A percentile compares a stretch with the other conserved stretches of the same genome.
Evolutionary conservation across 192 early-diverging fungal species (phyloP).

Genomic region (Backusella mclennaniae): DNA sequence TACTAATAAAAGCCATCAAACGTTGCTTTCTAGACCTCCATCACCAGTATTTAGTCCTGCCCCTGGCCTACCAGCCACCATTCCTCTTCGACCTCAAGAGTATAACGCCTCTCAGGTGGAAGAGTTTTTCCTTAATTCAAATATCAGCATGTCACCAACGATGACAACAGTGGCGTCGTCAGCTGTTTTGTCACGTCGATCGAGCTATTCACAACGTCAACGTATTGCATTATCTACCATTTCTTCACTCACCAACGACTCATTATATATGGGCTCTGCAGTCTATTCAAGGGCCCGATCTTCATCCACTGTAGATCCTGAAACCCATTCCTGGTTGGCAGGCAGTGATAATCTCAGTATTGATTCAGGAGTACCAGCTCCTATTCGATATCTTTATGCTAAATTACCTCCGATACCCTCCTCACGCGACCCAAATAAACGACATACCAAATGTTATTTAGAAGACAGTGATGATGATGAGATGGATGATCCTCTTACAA

Average conservation of each 20-base stretch:
- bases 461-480: conserved; percentile 33
- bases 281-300: background rate
- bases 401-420: conserved; percentile 25
- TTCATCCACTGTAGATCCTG: conserved; percentile 8
- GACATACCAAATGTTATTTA: conserved; percentile 28
- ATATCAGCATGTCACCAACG: conserved; percentile 15
- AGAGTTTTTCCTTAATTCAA: conserved; percentile 10
- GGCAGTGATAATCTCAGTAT: background rate
- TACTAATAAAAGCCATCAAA: conserved; percentile 16
- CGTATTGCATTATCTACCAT: conserved; percentile 21
- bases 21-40: conserved; percentile 24
- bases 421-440: conserved; percentile 8
- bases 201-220: background rate
- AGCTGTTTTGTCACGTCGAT: conserved; percentile 20
- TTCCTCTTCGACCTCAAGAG: conserved; percentile 15
- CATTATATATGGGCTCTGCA: conserved; percentile 3
- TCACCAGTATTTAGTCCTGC: conserved; percentile 29
- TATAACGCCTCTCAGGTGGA: conserved; percentile 17
- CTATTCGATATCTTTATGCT: conserved; percentile 18
- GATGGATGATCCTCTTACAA: background rate
- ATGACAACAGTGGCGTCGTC: conserved; percentile 31
- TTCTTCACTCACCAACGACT: conserved; percentile 18
- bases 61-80: conserved; percentile 27
- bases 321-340: background rate
- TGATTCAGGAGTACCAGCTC: background rate